phyloP scores from a whole-genome alignment of 2,329 filamentous ascomycete genomes.

The Hymenoscyphus fructigenus region DNA sequence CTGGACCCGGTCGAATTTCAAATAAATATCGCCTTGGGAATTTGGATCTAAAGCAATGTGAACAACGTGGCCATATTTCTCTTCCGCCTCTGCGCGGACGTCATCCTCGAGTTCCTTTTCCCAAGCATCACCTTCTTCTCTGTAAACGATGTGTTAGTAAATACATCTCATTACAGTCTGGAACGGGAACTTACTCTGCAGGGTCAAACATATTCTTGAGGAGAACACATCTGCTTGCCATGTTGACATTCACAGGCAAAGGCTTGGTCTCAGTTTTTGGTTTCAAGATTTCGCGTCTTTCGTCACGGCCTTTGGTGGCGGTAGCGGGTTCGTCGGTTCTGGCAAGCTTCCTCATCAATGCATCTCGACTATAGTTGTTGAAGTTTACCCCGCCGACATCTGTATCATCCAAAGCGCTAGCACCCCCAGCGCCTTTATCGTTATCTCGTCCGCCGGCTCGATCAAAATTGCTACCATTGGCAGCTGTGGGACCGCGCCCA shows the following conservation, averaged over 20 bases:
- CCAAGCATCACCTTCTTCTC: constrained; percentile 85
- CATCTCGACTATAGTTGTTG: constrained; percentile 98
- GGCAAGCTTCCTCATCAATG: constrained; percentile 97
- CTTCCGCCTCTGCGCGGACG: constrained; percentile 86
- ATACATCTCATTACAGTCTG: neutral
- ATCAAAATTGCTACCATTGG: constrained; percentile 76
- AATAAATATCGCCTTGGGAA: constrained; percentile 92
- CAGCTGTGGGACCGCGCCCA: constrained; percentile 79
- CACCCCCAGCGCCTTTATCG: constrained; percentile 83
- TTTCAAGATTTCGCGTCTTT: constrained; percentile 71
- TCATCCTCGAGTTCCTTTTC: constrained; percentile 92
- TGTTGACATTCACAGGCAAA: constrained; percentile 81
- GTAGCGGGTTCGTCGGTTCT: constrained; percentile 80
- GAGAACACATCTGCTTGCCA: constrained; percentile 90
- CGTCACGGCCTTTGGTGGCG: constrained; percentile 52
- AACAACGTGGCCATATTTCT: constrained; percentile 95
- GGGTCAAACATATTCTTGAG: constrained; percentile 96
- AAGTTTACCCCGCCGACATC: constrained; percentile 98
- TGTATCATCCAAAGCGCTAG: constrained; percentile 93
- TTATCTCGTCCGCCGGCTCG: constrained; percentile 84
- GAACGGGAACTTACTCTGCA: constrained; percentile 67
- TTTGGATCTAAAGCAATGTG: constrained; percentile 95
- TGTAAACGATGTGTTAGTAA: constrained; percentile 39
- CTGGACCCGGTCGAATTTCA: constrained; percentile 95
- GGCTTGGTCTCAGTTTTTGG: constrained; percentile 78